Evolutionary conservation across 768 basidiomycete species (phyloP).

Genomic region (Paxillus involutus): DNA sequence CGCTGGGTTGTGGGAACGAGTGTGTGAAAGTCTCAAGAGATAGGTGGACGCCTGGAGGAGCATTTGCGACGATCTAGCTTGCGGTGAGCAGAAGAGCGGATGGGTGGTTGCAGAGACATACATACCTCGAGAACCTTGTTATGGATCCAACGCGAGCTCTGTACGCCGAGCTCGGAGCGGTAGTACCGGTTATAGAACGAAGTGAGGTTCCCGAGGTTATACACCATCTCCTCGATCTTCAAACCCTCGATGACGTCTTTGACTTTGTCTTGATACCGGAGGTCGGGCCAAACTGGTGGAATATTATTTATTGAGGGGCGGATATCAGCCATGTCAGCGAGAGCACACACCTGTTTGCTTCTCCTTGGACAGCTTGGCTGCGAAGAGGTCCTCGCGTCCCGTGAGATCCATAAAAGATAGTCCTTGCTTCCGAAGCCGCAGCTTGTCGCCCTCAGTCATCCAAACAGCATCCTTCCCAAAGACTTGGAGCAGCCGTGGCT

Average conservation of each 20-base stretch:
- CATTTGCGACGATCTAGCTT: constrained; percentile 8
- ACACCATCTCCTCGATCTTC: constrained; percentile 33
- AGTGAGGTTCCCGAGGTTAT: constrained; percentile 35
- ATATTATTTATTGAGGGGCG: constrained; percentile 31
- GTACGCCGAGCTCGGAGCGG: constrained; percentile 35
- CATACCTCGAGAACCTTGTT: constrained; percentile 14
- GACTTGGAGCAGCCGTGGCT: constrained; percentile 16
- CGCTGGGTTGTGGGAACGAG: constrained; percentile 15
- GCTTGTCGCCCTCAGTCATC: constrained; percentile 20
- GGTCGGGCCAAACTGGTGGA: constrained; percentile 37
- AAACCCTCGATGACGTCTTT: neutral
- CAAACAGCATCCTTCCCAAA: constrained; percentile 11
- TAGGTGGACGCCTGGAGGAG: constrained; percentile 11
- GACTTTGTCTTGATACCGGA: constrained; percentile 9
- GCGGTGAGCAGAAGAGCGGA: neutral
- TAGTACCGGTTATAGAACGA: constrained; percentile 48
- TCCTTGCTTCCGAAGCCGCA: constrained; percentile 10
- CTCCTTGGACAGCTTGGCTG: neutral
- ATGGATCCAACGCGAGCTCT: constrained; percentile 40
- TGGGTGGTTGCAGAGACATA: neutral
- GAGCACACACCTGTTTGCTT: neutral
- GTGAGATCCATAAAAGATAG: constrained; percentile 14
- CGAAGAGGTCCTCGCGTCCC: constrained; percentile 1
- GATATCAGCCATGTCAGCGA: constrained; percentile 22
- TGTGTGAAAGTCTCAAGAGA: constrained; percentile 25